These are phyloP conservation scores for Aspergillus ruber DNA, from an alignment of 2,329 filamentous ascomycete species.

Conservation along the genomic window DNA sequence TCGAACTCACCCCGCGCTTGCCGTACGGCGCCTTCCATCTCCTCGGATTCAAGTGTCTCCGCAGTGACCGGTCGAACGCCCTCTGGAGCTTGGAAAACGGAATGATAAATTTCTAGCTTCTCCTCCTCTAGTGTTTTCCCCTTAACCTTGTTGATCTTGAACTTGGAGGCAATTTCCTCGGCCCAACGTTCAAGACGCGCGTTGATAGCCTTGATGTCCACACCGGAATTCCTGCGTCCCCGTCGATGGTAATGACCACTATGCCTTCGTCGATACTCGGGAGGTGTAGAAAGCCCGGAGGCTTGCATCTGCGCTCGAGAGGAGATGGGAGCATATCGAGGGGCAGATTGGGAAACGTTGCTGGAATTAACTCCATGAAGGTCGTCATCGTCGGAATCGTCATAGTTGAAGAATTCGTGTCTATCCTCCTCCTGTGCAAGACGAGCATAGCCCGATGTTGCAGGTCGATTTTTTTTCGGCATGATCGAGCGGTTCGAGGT, in stretches of 20 bases:
- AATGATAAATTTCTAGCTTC: constrained; percentile 90
- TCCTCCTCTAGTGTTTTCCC: constrained; percentile 72
- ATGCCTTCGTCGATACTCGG: constrained; percentile 42
- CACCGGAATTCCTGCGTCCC: constrained; percentile 69
- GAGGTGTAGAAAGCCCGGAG: constrained; percentile 32
- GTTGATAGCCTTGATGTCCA: constrained; percentile 98
- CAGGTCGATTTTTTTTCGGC: constrained; percentile 58
- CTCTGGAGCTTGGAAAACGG: constrained; percentile 90
- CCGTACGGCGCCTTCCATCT: constrained; percentile 50
- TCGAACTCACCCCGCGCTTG: constrained; percentile 81
- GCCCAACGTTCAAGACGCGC: constrained; percentile 92
- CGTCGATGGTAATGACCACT: constrained; percentile 44
- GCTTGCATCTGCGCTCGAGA: constrained; percentile 47
- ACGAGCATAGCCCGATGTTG: constrained; percentile 77
- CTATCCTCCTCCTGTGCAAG: constrained; percentile 69
- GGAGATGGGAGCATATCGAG: constrained; percentile 58
- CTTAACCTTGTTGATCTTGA: constrained; percentile 76
- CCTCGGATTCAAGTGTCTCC: constrained; percentile 59
- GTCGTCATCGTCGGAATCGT: constrained; percentile 64
- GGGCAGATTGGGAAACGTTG: constrained; percentile 49
- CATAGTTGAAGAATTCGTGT: constrained; percentile 38
- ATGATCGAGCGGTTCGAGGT: constrained; percentile 42
- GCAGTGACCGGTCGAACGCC: constrained; percentile 73
- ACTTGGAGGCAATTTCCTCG: constrained; percentile 93
- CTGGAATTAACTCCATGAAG: constrained; percentile 45